phyloP scores from a whole-genome alignment of 768 basidiomycete genomes.

The Boletus reticuloceps region DNA sequence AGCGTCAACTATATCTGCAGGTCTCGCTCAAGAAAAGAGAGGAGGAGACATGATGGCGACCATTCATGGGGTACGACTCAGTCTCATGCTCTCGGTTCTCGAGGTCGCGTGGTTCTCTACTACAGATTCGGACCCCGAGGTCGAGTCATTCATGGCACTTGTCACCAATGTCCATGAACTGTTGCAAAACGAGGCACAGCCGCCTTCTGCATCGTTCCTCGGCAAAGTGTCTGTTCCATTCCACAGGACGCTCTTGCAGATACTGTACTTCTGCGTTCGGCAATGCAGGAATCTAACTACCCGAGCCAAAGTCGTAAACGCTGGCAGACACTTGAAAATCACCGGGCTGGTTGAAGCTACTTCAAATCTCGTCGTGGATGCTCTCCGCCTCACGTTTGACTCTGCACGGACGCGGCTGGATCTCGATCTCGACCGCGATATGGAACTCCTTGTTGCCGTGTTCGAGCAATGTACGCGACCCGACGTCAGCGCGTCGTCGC shows the following conservation, averaged over 20 bases:
- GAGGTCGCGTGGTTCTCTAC: constrained; percentile 77
- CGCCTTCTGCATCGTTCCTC: constrained; percentile 71
- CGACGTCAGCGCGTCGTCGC: constrained; percentile 65
- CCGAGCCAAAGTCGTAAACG: constrained; percentile 49
- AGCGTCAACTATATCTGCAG: constrained; percentile 61
- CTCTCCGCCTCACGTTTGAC: constrained; percentile 61
- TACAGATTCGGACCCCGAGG: constrained; percentile 50
- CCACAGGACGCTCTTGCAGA: constrained; percentile 77
- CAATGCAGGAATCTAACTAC: constrained; percentile 53
- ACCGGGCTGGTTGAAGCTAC: constrained; percentile 59
- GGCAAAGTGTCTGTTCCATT: constrained; percentile 62
- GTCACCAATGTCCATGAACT: constrained; percentile 61
- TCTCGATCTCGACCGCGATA: constrained; percentile 71
- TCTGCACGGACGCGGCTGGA: constrained; percentile 56
- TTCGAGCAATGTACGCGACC: constrained; percentile 76
- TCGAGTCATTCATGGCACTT: constrained; percentile 59
- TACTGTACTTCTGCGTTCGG: constrained; percentile 73
- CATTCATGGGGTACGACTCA: constrained; percentile 73
- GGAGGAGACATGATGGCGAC: constrained; percentile 82
- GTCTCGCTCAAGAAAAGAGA: constrained; percentile 65
- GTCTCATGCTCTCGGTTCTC: constrained; percentile 71
- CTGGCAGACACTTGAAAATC: constrained; percentile 61
- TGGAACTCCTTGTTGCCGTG: constrained; percentile 78
- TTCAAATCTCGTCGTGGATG: constrained; percentile 66
- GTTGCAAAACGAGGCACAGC: constrained; percentile 70